phyloP scores from a whole-genome alignment of 1,284 basidiomycete genomes.

The Fomes fomentarius region DNA sequence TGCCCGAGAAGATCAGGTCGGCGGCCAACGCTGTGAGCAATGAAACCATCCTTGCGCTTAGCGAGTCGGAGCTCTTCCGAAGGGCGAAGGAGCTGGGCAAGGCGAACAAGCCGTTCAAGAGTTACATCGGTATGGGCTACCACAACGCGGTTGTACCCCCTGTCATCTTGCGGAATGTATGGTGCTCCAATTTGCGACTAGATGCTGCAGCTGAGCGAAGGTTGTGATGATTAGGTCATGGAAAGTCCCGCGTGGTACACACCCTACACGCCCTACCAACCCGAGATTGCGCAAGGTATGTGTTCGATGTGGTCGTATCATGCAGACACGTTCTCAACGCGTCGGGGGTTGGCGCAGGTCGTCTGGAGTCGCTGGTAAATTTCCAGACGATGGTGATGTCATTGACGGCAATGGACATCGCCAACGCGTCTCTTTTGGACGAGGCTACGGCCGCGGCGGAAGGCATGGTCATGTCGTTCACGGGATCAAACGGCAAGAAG shows the following conservation, averaged over 20 bases:
- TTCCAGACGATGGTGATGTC: slow-evolving; percentile 98
- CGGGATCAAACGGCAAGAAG: slow-evolving; percentile 70
- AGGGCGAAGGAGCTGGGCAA: slow-evolving; percentile 79
- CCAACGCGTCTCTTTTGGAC: slow-evolving; percentile 91
- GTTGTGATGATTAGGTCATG: slow-evolving; percentile 62
- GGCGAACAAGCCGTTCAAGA: slow-evolving; percentile 85
- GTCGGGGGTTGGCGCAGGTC: slow-evolving; percentile 51
- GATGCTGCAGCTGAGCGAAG: neutral
- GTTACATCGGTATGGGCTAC: slow-evolving; percentile 98
- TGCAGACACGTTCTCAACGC: neutral
- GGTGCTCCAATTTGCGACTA: slow-evolving; percentile 26
- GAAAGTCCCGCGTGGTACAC: slow-evolving; percentile 99
- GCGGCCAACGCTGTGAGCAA: slow-evolving; percentile 64
- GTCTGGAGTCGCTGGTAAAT: slow-evolving; percentile 95
- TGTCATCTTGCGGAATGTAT: slow-evolving; percentile 90
- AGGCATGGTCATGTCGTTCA: slow-evolving; percentile 87
- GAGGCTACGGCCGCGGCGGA: slow-evolving; percentile 95
- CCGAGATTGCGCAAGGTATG: slow-evolving; percentile 90
- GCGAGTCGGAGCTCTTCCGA: slow-evolving; percentile 84
- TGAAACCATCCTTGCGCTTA: slow-evolving; percentile 71
- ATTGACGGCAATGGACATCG: slow-evolving; percentile 92
- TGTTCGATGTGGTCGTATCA: neutral
- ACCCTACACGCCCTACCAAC: slow-evolving; percentile 94
- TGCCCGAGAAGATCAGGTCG: slow-evolving; percentile 82
- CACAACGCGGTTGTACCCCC: slow-evolving; percentile 93